A percentile compares a stretch with the other conserved stretches of the same genome.
phyloP scores from a whole-genome alignment of 2,329 filamentous ascomycete genomes.

The Dryadomyces quercivorus region DNA sequence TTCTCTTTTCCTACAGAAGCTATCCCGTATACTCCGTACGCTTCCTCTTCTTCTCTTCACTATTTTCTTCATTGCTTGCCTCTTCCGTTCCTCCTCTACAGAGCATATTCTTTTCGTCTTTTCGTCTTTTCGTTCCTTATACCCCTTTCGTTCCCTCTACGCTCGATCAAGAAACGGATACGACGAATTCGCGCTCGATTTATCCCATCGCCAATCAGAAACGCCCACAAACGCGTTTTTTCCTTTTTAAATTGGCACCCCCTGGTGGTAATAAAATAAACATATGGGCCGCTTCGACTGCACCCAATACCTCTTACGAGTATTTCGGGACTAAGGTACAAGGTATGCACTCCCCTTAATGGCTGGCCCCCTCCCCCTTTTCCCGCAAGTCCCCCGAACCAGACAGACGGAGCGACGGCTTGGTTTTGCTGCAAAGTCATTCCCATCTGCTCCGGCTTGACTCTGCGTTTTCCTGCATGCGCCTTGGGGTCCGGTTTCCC shows the following conservation, averaged over 20 bases:
- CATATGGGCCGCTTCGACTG: slow-evolving; percentile 12
- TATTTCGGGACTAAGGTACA: not conserved
- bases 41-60: not conserved
- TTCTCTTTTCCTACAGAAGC: not conserved
- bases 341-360: not conserved
- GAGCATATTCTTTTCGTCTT: not conserved
- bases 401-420: slow-evolving; percentile 1
- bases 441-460: not conserved
- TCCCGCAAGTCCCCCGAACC: slow-evolving; percentile 5
- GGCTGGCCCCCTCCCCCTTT: not conserved
- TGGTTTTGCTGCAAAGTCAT: not conserved
- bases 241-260: slow-evolving; percentile 17
- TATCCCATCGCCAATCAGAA: slow-evolving; percentile 1
- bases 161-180: not conserved
- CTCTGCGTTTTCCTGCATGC: slow-evolving; percentile 1
- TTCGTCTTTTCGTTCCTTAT: not conserved
- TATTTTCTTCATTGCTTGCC: not conserved
- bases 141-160: slow-evolving; percentile 4
- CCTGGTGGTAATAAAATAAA: slow-evolving; percentile 22
- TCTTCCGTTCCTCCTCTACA: no score
- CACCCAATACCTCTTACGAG: not conserved
- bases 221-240: slow-evolving; percentile 18
- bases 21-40: not conserved
- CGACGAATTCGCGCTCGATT: slow-evolving; percentile 5
- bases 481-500: not conserved